These are phyloP conservation scores for Westerdykella sp. DNA, from an alignment of 2,329 filamentous ascomycete species.

Conservation along the genomic window DNA sequence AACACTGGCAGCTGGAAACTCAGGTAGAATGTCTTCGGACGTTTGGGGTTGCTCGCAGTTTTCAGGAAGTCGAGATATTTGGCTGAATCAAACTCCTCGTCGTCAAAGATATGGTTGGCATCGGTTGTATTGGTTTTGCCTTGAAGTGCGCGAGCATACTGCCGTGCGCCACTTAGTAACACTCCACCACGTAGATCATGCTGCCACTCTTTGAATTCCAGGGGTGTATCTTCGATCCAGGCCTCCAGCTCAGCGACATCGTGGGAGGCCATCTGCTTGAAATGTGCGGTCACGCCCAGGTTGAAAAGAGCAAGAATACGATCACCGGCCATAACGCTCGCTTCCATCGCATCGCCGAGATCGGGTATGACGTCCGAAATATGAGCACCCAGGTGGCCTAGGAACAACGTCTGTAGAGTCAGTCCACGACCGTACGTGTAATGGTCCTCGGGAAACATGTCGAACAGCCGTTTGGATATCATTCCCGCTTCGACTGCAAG, in stretches of 20 bases:
- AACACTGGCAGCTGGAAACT: conserved; percentile 43
- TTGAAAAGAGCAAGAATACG: conserved; percentile 66
- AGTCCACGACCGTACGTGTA: conserved; percentile 63
- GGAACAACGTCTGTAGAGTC: conserved; percentile 62
- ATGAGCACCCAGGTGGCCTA: conserved; percentile 64
- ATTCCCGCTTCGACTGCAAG: conserved; percentile 61
- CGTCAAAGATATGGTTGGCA: conserved; percentile 56
- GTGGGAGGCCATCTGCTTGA: conserved; percentile 64
- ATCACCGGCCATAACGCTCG: conserved; percentile 61
- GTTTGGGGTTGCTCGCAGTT: conserved; percentile 52
- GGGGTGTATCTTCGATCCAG: conserved; percentile 64
- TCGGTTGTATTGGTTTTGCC: conserved; percentile 59
- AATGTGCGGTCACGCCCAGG: conserved; percentile 60
- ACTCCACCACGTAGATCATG: conserved; percentile 65
- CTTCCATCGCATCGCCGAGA: conserved; percentile 60
- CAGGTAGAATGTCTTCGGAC: conserved; percentile 63
- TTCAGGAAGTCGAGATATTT: conserved; percentile 50
- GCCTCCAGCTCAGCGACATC: conserved; percentile 63
- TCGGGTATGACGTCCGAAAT: conserved; percentile 53
- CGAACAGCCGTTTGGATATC: conserved; percentile 58
- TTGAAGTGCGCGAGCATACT: conserved; percentile 63
- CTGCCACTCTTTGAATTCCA: conserved; percentile 68
- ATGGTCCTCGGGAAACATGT: conserved; percentile 48
- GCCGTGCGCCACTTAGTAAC: conserved; percentile 59
- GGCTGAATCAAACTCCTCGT: conserved; percentile 57